phyloP scores from a whole-genome alignment of 1,284 basidiomycete genomes.

The Cerioporus squamosus region DNA sequence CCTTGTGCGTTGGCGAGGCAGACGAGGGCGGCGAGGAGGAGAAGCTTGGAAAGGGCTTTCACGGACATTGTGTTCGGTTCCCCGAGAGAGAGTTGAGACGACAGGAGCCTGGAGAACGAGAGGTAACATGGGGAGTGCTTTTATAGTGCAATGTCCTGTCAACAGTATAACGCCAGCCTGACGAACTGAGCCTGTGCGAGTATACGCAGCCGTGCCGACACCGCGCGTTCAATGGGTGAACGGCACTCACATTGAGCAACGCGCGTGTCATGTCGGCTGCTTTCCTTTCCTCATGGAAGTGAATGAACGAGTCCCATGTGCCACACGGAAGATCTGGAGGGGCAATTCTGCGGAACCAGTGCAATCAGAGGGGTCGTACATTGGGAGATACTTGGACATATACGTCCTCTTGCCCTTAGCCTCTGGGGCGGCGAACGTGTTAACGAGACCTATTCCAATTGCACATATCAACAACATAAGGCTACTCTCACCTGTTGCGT shows the following conservation, averaged over 20 bases:
- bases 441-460: no score
- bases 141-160: background rate
- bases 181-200: no score
- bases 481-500: background rate
- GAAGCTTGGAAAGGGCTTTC: conserved; percentile 12
- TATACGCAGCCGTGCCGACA: no score
- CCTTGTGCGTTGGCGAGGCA: conserved; percentile 25
- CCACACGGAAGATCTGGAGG: background rate
- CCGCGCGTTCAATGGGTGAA: no score
- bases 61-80: background rate
- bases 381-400: background rate
- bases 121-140: background rate
- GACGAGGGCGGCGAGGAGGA: conserved; percentile 16
- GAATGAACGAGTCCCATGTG: background rate
- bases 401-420: no score
- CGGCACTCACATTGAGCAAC: background rate
- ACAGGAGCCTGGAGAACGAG: background rate
- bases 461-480: background rate
- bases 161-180: no score
- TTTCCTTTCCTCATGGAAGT: background rate
- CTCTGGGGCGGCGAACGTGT: background rate
- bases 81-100: background rate
- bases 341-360: background rate
- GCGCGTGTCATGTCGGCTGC: no score
- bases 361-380: background rate